These are phyloP conservation scores for Botryotinia calthae DNA, from an alignment of 2,329 filamentous ascomycete species.

Conservation along the genomic window DNA sequence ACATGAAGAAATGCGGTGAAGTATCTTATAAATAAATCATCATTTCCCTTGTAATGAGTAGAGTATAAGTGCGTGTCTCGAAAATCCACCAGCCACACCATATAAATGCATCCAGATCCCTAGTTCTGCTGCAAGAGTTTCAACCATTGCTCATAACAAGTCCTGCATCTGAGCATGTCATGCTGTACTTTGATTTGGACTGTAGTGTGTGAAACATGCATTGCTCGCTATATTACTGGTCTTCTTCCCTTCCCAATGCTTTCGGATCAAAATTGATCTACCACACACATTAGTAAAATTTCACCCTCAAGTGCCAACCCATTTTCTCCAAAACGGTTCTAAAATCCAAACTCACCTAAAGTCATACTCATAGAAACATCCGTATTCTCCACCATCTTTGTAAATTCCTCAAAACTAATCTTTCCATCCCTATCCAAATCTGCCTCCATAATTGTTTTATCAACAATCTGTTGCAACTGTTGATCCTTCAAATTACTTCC, in stretches of 20 bases:
- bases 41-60: neutral
- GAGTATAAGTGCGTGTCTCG: neutral
- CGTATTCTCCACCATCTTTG: constrained; percentile 97
- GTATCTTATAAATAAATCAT: neutral
- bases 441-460: constrained; percentile 99
- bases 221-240: neutral
- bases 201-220: neutral
- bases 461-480: constrained; percentile 97
- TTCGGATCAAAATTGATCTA: constrained; percentile 35
- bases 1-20: neutral
- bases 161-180: neutral
- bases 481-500: constrained; percentile 98
- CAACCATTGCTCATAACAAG: neutral
- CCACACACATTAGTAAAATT: constrained; percentile 19
- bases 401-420: constrained; percentile 99
- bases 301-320: neutral
- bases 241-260: neutral
- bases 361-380: constrained; percentile 75
- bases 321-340: neutral
- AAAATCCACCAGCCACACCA: neutral
- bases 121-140: neutral
- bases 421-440: constrained; percentile 94
- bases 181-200: neutral
- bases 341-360: constrained; percentile 52
- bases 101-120: constrained; percentile 1